Evolutionary conservation across 352 stramenopile genomes (phyloP), one percentile per base, ranked within the genome.

Genomic region (Globisporangium cylindrosporum): DNA sequence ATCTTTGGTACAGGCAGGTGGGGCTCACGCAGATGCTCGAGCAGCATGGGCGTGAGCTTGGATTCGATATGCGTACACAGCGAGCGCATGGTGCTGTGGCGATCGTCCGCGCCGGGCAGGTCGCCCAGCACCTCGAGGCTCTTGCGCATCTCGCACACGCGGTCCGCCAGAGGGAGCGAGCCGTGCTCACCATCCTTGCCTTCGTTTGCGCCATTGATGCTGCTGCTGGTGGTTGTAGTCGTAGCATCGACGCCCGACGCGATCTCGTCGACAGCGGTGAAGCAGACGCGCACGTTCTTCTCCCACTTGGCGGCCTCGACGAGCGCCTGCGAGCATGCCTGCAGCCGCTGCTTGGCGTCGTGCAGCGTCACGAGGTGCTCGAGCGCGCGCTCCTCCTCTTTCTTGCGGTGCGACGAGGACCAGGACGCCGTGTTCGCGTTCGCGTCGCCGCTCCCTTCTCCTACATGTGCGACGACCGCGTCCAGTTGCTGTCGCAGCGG

Each of bases 241-340:
- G 29, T 38, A 5, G 34, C 27, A 55, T 20, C 22, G 20, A 29
- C 4, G 9, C 32, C n/a, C 10, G 12, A 22, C 0, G 59, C 60
- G 18, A 67, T 63, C 15, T 86, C 77, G 24, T 92, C 84, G 25
- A 90, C 72, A 0, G 69, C 67, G 4, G 76, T 68, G 10, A 78
- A 78, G 65, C 84, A 90, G 9, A 72, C 58, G 34, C 82, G 81
- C 15, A 89, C 83, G 66, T 92, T 89, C 68, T 78, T 80, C 36
- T 78, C 80, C 85, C 85, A 93, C 32, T 74, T 74, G 22, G 82
- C 79, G 25, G 85, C 83, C 68, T 93, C 81, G 4, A 89, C 75
- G n/a, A 93, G 80, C 64, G 80, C 74, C 70, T 86, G 78, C 6
- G 82, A 87, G 66, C 85, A 93, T 51, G 78, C 74, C 51, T 88